phyloP scores from a whole-genome alignment of 768 basidiomycete genomes.

The Calvatia gigantea region DNA sequence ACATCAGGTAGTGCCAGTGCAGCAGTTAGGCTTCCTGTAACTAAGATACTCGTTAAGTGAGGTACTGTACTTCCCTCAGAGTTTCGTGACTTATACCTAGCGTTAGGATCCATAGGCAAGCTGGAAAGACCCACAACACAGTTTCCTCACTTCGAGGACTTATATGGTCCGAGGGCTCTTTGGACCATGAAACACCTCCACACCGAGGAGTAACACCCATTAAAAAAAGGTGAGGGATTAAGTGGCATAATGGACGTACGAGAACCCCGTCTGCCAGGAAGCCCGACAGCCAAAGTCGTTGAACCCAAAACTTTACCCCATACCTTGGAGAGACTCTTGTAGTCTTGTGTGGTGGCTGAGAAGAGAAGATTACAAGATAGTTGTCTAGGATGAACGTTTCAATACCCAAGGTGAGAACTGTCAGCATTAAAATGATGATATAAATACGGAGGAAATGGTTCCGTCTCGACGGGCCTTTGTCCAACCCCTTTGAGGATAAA shows the following conservation, averaged over 20 bases:
- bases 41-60: background rate
- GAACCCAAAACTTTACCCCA: background rate
- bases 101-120: background rate
- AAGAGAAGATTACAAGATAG: background rate
- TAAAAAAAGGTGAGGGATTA: background rate
- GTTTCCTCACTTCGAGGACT: background rate
- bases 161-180: background rate
- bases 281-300: background rate
- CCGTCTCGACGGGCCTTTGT: background rate
- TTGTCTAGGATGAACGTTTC: background rate
- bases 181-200: conserved; percentile 6
- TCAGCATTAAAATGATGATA: background rate
- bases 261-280: background rate
- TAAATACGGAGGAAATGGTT: background rate
- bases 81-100: background rate
- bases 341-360: background rate
- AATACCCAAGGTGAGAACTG: background rate
- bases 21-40: background rate
- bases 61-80: background rate
- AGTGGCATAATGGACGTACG: background rate
- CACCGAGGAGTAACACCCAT: background rate
- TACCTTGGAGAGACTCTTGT: background rate
- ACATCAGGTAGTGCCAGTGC: background rate
- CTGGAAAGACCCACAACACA: background rate
- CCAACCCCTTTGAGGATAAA: background rate